These are phyloP conservation scores for Dendrobium huoshanense DNA, from an alignment of 106 monocot genomes.

Conservation along the genomic window DNA sequence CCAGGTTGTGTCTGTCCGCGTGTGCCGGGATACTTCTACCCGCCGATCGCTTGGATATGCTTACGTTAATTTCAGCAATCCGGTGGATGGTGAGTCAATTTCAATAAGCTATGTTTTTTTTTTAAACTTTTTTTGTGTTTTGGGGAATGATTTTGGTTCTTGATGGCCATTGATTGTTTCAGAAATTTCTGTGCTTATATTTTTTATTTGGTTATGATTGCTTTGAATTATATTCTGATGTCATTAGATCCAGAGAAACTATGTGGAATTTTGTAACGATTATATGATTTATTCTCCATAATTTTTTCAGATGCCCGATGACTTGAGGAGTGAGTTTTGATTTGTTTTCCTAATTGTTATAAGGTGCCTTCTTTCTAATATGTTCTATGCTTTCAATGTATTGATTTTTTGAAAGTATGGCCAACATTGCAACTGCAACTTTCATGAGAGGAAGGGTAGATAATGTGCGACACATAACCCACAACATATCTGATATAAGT, in stretches of 20 bases:
- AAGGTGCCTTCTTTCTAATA: too few species aligned
- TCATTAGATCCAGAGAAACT: background rate
- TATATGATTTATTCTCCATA: background rate
- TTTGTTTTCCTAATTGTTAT: too few species aligned
- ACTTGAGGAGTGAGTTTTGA: too few species aligned
- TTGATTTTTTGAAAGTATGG: too few species aligned
- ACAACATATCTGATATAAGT: too few species aligned
- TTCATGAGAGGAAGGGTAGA: too few species aligned
- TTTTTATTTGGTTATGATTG: background rate
- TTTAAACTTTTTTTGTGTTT: background rate
- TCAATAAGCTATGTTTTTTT: background rate
- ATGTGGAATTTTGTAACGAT: background rate
- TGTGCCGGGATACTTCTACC: slow-evolving; percentile 68
- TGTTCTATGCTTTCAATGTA: too few species aligned
- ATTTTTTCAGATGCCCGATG: background rate
- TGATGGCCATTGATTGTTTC: background rate
- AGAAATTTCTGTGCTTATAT: background rate
- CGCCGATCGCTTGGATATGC: slow-evolving; percentile 83
- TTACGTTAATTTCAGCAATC: slow-evolving; percentile 71
- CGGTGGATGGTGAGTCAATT: slow-evolving; percentile 51
- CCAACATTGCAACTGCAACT: too few species aligned
- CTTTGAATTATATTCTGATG: background rate
- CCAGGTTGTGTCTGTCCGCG: slow-evolving; percentile 67
- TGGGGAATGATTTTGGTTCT: background rate
- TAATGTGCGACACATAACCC: too few species aligned